A percentile compares a stretch with the other conserved stretches of the same genome.
phyloP scores from a whole-genome alignment of 2,329 filamentous ascomycete species.

The Teratosphaeria nubilosa region DNA sequence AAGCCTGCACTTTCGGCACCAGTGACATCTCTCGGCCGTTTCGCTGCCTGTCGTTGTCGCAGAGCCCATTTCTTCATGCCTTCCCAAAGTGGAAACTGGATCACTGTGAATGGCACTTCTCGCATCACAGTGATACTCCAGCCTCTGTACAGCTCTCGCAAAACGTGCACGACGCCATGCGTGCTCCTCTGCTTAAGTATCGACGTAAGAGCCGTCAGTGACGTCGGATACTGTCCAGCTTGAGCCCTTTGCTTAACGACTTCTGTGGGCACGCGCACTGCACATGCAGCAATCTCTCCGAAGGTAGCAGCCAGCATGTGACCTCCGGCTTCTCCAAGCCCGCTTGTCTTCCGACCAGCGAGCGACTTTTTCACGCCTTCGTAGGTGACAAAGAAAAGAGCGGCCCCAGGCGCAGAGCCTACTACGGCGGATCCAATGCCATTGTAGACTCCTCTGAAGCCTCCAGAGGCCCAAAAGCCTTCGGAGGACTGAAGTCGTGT shows the following conservation, averaged over 20 bases:
- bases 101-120: conserved; percentile 93
- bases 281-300: conserved; percentile 86
- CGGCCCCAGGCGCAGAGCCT: conserved; percentile 84
- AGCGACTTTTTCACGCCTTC: conserved; percentile 19
- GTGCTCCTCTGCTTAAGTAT: conserved; percentile 45
- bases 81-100: conserved; percentile 98
- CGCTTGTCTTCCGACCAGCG: conserved; percentile 4
- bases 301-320: conserved; percentile 81
- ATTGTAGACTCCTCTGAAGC: conserved; percentile 85
- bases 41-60: conserved; percentile 18
- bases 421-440: conserved; percentile 83
- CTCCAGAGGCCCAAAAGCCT: conserved; percentile 72
- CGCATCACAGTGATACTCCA: conserved; percentile 88
- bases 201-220: conserved; percentile 54
- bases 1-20: conserved; percentile 75
- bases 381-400: conserved; percentile 68
- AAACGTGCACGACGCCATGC: conserved; percentile 47
- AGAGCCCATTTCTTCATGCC: conserved; percentile 67
- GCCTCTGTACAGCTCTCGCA: conserved; percentile 80
- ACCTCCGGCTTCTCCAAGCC: conserved; percentile 25
- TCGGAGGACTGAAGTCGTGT: conserved; percentile 81
- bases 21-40: conserved; percentile 42
- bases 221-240: conserved; percentile 68
- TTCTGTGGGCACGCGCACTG: conserved; percentile 86
- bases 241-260: conserved; percentile 96